These are phyloP conservation scores for Umbelopsis sp. DNA, from an alignment of 371 early-diverging fungal species.

Conservation along the genomic window DNA sequence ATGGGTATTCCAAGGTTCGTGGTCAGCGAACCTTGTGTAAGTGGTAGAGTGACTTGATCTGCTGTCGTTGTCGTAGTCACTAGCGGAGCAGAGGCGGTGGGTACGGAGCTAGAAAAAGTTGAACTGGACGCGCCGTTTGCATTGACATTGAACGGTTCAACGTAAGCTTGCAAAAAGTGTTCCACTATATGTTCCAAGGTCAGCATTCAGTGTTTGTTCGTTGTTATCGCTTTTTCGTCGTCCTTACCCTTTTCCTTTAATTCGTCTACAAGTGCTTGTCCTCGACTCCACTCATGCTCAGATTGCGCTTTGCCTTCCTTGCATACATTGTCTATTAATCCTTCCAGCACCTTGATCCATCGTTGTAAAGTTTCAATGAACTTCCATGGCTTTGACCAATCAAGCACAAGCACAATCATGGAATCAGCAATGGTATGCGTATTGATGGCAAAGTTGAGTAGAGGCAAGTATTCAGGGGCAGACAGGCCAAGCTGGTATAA, in stretches of 20 bases:
- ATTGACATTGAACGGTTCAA: constrained; percentile 50
- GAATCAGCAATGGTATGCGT: constrained; percentile 67
- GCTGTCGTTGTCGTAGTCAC: constrained; percentile 53
- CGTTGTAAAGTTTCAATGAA: constrained; percentile 82
- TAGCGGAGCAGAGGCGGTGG: constrained; percentile 31
- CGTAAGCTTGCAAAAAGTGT: constrained; percentile 63
- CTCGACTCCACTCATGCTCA: constrained; percentile 60
- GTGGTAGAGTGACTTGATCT: constrained; percentile 72
- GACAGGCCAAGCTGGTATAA: constrained; percentile 84
- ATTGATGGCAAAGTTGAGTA: constrained; percentile 79
- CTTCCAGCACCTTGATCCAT: constrained; percentile 79
- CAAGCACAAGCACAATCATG: constrained; percentile 79
- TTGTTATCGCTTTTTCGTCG: background rate
- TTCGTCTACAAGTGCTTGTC: constrained; percentile 75
- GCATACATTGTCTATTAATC: constrained; percentile 62
- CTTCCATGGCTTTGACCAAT: constrained; percentile 92
- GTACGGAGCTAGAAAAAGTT: constrained; percentile 29
- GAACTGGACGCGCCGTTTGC: constrained; percentile 47
- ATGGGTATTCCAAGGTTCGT: constrained; percentile 89
- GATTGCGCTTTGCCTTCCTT: constrained; percentile 58
- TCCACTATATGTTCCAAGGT: constrained; percentile 42
- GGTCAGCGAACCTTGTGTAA: constrained; percentile 82
- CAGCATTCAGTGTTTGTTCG: too few species aligned
- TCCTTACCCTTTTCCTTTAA: constrained; percentile 70
- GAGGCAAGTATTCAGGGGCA: constrained; percentile 70